A percentile compares a stretch with the other conserved stretches of the same genome.
phyloP scores from a whole-genome alignment of 768 basidiomycete species.

The Cystobasidium tubakii region DNA sequence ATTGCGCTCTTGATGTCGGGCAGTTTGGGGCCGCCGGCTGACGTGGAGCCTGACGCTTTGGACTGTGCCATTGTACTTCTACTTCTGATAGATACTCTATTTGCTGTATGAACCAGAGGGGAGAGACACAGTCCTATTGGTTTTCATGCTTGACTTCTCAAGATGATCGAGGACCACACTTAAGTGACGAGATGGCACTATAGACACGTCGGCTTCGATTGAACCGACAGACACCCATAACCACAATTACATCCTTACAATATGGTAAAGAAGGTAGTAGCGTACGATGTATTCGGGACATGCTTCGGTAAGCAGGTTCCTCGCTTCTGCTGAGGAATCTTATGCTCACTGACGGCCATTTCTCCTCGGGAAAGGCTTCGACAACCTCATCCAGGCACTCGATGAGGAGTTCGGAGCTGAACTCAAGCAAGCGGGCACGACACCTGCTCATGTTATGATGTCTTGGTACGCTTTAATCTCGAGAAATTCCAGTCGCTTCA shows the following conservation, averaged over 20 bases:
- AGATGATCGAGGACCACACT: not conserved
- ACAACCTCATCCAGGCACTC: conserved; percentile 24
- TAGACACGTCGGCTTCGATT: not conserved
- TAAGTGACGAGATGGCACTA: not conserved
- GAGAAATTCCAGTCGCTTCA: not conserved
- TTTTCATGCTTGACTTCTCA: not conserved
- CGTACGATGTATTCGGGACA: conserved; percentile 35
- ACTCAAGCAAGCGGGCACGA: conserved; percentile 36
- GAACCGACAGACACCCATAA: not conserved
- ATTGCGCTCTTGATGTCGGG: conserved; percentile 28
- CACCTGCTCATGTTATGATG: conserved; percentile 36
- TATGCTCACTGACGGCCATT: not conserved
- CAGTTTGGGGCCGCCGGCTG: not conserved
- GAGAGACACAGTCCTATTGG: not conserved
- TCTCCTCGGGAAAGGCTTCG: conserved; percentile 16
- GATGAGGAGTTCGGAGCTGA: conserved; percentile 29
- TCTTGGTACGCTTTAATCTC: not conserved
- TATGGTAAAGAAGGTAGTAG: conserved; percentile 34
- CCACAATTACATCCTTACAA: not conserved
- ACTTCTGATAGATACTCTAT: not conserved
- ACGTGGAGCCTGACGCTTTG: not conserved
- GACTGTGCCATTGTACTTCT: not conserved
- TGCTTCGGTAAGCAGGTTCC: conserved; percentile 21
- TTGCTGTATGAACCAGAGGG: not conserved
- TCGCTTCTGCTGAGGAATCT: not conserved